Evolutionary conservation across 805 yeast species (phyloP).

Genomic region (Tetrapisispora iriomotensis): DNA sequence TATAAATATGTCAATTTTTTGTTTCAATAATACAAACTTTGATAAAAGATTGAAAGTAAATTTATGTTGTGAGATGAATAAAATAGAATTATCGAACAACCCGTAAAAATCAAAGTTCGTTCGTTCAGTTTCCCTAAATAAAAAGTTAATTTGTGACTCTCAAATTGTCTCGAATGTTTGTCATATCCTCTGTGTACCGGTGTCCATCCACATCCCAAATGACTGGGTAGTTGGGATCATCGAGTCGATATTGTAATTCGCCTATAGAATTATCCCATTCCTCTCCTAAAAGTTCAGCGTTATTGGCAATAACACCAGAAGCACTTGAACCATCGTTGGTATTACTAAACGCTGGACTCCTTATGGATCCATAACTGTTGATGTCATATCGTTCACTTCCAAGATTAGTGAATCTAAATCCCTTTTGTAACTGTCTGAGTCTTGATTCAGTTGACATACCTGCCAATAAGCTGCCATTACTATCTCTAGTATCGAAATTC

Average conservation of each 20-base stretch:
- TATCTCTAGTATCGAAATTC: slow-evolving; percentile 73
- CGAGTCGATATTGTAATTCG: slow-evolving; percentile 19
- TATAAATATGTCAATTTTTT: no score
- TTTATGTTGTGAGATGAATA: no score
- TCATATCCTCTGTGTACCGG: slow-evolving; percentile 18
- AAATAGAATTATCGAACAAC: no score
- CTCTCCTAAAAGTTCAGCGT: slow-evolving; percentile 8
- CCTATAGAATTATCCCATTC: slow-evolving; percentile 21
- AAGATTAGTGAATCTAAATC: slow-evolving; percentile 67
- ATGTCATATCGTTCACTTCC: slow-evolving; percentile 85
- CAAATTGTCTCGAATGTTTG: slow-evolving; percentile 9
- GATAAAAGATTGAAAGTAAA: no score
- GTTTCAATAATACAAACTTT: no score
- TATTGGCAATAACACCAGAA: background rate
- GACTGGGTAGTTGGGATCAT: slow-evolving; percentile 29
- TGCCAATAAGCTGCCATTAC: slow-evolving; percentile 36
- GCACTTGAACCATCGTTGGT: background rate
- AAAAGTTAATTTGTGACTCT: background rate
- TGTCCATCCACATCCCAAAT: slow-evolving; percentile 23
- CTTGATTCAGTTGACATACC: slow-evolving; percentile 59
- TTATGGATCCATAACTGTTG: slow-evolving; percentile 14
- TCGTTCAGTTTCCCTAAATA: no score
- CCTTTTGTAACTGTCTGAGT: slow-evolving; percentile 67
- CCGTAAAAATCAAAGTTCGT: no score
- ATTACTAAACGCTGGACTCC: background rate